Evolutionary conservation across 352 stramenopile species (phyloP).

Genomic region (Thraustochytrium sp.): DNA sequence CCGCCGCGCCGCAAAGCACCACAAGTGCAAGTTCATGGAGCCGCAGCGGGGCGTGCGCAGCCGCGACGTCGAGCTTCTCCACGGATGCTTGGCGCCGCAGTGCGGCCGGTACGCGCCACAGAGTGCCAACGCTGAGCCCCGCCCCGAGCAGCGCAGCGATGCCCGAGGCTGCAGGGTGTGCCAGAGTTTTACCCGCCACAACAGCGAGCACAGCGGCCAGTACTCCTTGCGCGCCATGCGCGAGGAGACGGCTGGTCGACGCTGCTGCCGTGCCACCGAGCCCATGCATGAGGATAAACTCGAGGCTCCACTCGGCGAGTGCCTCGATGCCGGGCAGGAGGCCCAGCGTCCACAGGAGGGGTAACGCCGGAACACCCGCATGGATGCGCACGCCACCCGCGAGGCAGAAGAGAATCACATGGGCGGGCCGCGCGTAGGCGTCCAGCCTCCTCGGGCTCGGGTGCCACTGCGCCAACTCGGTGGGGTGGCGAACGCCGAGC

Average conservation of each 20-base stretch:
- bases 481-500: not conserved
- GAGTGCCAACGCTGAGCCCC: too few species aligned
- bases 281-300: not conserved
- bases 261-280: not conserved
- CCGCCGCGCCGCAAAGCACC: too few species aligned
- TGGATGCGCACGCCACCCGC: not conserved
- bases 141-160: too few species aligned
- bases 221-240: not conserved
- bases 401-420: not conserved
- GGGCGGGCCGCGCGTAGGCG: not conserved
- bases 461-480: constrained; percentile 16
- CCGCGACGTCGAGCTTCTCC: not conserved
- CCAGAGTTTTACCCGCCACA: not conserved
- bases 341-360: not conserved
- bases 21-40: too few species aligned
- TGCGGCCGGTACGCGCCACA: too few species aligned
- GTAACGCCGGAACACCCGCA: not conserved
- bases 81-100: too few species aligned
- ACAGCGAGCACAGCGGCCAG: not conserved
- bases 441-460: not conserved
- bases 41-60: not conserved
- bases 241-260: not conserved
- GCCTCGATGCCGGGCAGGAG: not conserved
- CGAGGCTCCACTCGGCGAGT: not conserved
- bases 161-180: too few species aligned